phyloP scores from a whole-genome alignment of 148 eudicot genomes.

The Vaccinium myrtillus region DNA sequence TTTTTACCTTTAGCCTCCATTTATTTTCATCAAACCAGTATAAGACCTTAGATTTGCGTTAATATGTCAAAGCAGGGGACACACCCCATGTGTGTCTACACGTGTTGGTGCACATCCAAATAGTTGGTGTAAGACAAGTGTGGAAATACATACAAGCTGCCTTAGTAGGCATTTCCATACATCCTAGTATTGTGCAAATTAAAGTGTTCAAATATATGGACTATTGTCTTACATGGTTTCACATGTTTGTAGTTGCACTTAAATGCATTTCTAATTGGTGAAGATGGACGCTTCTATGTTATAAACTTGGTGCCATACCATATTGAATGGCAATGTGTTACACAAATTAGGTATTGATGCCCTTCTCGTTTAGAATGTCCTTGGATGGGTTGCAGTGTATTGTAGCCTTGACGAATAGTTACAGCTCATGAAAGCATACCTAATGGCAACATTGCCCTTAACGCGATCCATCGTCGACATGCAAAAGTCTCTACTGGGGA shows the following conservation, averaged over 20 bases:
- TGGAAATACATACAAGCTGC: background rate
- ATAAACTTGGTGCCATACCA: background rate
- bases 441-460: constrained; percentile 62
- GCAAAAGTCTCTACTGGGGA: constrained; percentile 69
- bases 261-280: background rate
- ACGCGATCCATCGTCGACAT: constrained; percentile 66
- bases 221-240: background rate
- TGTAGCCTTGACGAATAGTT: constrained; percentile 37
- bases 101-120: background rate
- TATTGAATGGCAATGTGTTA: background rate
- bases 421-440: constrained; percentile 60
- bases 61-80: background rate
- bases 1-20: background rate
- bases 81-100: background rate
- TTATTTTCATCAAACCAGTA: background rate
- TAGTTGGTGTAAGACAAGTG: background rate
- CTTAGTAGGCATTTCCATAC: background rate
- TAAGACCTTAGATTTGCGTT: background rate
- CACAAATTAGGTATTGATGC: background rate
- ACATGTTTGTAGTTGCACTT: background rate
- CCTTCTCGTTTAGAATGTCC: constrained; percentile 6
- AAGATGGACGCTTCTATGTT: background rate
- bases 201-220: background rate
- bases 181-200: background rate
- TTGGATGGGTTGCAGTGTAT: constrained; percentile 9